Evolutionary conservation across 164 flowering plant species (phyloP), one percentile per base, ranked within the genome.

Genomic region (Houttuynia cordata): DNA sequence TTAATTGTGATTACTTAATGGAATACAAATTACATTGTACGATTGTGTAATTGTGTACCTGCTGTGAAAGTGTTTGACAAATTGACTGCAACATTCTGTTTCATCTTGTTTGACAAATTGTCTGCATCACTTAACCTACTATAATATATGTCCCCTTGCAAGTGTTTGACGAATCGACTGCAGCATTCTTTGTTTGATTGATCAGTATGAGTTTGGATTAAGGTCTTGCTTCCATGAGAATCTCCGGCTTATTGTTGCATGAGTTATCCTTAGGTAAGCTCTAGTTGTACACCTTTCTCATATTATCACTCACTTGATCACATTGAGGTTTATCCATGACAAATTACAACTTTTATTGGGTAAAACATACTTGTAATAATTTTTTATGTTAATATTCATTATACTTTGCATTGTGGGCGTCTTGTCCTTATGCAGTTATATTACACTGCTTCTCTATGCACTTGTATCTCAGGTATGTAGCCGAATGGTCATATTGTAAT

Each of bases 391-490:
- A 19, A 15, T 23, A 58, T 12, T 42, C 13, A 24, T 24, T 55
- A 10, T 17, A 45, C 49, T 45, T 45, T 62, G 67, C 92, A 93
- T 97, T 75, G 61, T 84, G 14, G 78, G 64, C 37, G 86, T 85
- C 52, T 93, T 83, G 61, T 39, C 85, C 67, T 22, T 91, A 65
- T 94, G 99, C 84, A 85, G 97, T 74, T 94, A 94, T 71, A 78
- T 80, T 63, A 91, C 97, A 7, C 97, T 94, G 55, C 99, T 97
- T 2, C 79, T 94, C 7, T 91, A 94, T 59, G 97, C 99, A 20
- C 91, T 94, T 22, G 88, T 94, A 34, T 87, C 99, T 53, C 99
- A 94, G 97, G 98, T 89, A 73, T 23, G 19, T 24, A 55, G 23
- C 10, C 34, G 1, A n/a, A 10, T 5, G 10, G 17, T 2, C 19